phyloP scores from a whole-genome alignment of 306 rosid species.

The Cyclanthera cordifolia region DNA sequence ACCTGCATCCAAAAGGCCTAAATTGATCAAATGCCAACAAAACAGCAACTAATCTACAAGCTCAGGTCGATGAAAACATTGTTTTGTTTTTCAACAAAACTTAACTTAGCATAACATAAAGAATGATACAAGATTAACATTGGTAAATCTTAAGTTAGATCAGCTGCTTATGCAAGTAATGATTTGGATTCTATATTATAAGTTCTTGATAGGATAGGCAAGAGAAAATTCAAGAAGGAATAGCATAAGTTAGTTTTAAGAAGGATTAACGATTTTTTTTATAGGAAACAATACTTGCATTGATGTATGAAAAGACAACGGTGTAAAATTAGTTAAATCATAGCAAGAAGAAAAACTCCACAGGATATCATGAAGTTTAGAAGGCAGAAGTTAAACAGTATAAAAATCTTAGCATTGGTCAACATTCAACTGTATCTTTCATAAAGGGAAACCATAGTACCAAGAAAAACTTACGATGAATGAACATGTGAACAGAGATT shows the following conservation, averaged over 20 bases:
- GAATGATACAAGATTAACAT: neutral
- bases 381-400: neutral
- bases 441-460: conserved; percentile 3
- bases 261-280: neutral
- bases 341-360: neutral
- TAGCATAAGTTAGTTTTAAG: neutral
- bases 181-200: neutral
- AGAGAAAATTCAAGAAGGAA: neutral
- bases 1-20: conserved; percentile 1
- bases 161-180: neutral
- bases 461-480: conserved; percentile 61
- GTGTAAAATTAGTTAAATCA: neutral
- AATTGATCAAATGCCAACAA: neutral
- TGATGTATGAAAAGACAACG: too few relatives aligned
- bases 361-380: neutral
- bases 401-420: neutral
- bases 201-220: too few relatives aligned
- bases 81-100: neutral
- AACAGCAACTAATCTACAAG: neutral
- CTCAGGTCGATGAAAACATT: neutral
- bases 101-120: neutral
- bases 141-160: neutral
- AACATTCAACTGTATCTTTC: neutral
- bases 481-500: conserved; percentile 88
- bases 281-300: too few relatives aligned